Conservation (phyloP, 164 flowering plant species). For the Warburgia ugandensis region DNA sequence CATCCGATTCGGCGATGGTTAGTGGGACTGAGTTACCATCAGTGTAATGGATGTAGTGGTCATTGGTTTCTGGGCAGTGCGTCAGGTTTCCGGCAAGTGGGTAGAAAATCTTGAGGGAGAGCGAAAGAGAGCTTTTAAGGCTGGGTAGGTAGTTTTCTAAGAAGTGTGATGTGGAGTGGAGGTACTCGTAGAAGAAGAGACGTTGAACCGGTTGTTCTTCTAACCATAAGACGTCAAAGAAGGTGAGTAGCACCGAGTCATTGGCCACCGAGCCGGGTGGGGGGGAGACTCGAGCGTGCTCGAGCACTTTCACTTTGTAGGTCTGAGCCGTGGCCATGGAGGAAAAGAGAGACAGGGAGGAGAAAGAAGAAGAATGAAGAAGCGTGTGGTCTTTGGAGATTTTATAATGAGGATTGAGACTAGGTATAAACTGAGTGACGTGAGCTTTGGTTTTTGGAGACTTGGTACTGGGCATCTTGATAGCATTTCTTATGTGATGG, state of each 20-base stretch:
- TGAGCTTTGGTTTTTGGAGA: no score
- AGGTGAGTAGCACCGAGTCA: constrained; percentile 4
- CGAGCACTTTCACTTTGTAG: constrained; percentile 1
- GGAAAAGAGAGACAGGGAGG: not conserved
- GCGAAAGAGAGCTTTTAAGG: constrained; percentile 32
- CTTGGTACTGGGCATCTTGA: no score
- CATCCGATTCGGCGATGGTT: constrained; percentile 11
- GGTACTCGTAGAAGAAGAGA: constrained; percentile 8
- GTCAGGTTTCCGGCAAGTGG: constrained; percentile 31
- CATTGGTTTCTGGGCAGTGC: constrained; percentile 11
- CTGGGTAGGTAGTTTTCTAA: constrained; percentile 13
- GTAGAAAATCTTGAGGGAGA: constrained; percentile 33
- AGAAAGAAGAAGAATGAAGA: no score
- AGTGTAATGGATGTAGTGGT: constrained; percentile 18
- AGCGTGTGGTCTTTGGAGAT: no score
- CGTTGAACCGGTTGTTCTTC: not conserved
- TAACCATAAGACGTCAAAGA: constrained; percentile 6
- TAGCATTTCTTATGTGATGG: no score
- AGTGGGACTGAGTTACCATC: constrained; percentile 27
- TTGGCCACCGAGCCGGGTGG: constrained; percentile 3
- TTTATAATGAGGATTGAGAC: no score
- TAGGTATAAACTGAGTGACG: no score
- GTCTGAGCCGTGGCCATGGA: not conserved
- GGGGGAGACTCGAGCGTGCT: constrained; percentile 1
- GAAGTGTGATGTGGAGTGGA: constrained; percentile 2